Conservation (phyloP, 2,329 filamentous ascomycete species). For the Aspergillus pseudotamarii region DNA sequence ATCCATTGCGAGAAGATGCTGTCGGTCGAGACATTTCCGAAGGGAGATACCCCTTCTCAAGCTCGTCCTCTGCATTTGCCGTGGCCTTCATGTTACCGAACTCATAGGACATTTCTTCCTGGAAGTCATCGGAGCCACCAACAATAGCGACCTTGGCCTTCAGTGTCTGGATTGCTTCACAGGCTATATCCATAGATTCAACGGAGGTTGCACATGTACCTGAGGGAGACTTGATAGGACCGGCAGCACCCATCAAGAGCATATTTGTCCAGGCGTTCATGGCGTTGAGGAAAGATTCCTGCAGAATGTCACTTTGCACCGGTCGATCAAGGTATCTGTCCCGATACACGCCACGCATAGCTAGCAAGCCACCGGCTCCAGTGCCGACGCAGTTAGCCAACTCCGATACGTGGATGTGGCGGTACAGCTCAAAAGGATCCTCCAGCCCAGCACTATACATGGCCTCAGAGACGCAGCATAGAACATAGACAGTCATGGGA, state of each 20-base stretch:
- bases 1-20: slow-evolving; percentile 93
- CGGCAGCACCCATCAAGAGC: slow-evolving; percentile 93
- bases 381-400: slow-evolving; percentile 98
- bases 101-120: slow-evolving; percentile 98
- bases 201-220: slow-evolving; percentile 97
- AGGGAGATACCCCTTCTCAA: slow-evolving; percentile 91
- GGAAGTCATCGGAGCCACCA: slow-evolving; percentile 98
- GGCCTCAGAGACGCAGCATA: slow-evolving; percentile 90
- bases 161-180: slow-evolving; percentile 97
- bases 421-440: slow-evolving; percentile 99
- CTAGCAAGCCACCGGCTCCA: slow-evolving; percentile 92
- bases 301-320: slow-evolving; percentile 96
- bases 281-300: slow-evolving; percentile 99
- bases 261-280: slow-evolving; percentile 99
- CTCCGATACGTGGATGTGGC: slow-evolving; percentile 97
- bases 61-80: slow-evolving; percentile 95
- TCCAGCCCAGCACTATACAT: slow-evolving; percentile 93
- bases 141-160: slow-evolving; percentile 98
- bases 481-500: slow-evolving; percentile 90
- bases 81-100: slow-evolving; percentile 99
- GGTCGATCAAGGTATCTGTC: slow-evolving; percentile 96
- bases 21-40: slow-evolving; percentile 97
- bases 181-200: slow-evolving; percentile 95
- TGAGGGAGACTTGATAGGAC: slow-evolving; percentile 97
- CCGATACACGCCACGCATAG: slow-evolving; percentile 96